Evolutionary conservation across 1,284 basidiomycete genomes (phyloP).

Genomic region (Ustilago lituana): DNA sequence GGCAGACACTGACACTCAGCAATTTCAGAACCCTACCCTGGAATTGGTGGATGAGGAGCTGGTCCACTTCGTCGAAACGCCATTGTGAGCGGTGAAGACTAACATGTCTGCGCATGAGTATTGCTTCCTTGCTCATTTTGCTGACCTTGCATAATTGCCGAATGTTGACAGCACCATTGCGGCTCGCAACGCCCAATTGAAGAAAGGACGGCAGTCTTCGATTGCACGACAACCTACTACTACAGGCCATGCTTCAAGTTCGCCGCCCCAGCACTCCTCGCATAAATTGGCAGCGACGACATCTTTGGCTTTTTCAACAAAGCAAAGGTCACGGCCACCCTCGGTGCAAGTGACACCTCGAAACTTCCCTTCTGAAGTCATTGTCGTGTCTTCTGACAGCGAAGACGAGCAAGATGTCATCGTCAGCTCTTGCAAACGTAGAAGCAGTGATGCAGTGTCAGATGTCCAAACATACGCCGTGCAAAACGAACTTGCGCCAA

Average conservation of each 20-base stretch:
- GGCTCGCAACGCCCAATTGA: constrained; percentile 33
- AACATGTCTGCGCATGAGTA: too few species aligned
- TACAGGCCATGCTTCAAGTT: too few species aligned
- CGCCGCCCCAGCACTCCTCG: too few species aligned
- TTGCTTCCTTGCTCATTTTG: too few species aligned
- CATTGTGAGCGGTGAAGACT: constrained; percentile 38
- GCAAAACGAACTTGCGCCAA: too few species aligned
- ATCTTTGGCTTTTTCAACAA: background rate
- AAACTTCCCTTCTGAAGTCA: constrained; percentile 16
- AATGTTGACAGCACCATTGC: constrained; percentile 38
- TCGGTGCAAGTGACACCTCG: background rate
- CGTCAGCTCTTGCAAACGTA: background rate
- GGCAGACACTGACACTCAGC: constrained; percentile 1
- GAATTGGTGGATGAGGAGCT: constrained; percentile 14
- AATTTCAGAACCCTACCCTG: background rate
- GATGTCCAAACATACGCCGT: too few species aligned
- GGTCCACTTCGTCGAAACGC: constrained; percentile 39
- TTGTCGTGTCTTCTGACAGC: constrained; percentile 32
- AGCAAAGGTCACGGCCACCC: background rate
- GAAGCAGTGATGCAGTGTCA: constrained; percentile 1
- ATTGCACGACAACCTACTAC: too few species aligned
- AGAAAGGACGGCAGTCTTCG: constrained; percentile 21
- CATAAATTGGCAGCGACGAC: too few species aligned
- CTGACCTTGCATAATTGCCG: too few species aligned
- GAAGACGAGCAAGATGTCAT: constrained; percentile 14